A percentile compares a stretch with the other conserved stretches of the same genome.
These are phyloP conservation scores for Hemerocallis citrina DNA, from an alignment of 106 monocot genomes.

Conservation along the genomic window DNA sequence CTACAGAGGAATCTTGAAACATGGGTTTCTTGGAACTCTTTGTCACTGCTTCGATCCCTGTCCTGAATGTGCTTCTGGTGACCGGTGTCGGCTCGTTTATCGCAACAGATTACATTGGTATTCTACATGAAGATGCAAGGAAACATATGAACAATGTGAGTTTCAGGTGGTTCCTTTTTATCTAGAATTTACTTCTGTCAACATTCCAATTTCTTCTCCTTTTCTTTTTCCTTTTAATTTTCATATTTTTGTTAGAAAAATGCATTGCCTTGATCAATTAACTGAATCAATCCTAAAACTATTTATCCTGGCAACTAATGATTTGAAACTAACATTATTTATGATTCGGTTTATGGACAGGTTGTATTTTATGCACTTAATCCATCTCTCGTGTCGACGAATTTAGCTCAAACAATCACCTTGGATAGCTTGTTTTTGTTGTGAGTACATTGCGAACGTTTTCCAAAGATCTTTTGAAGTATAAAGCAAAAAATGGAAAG, in stretches of 20 bases:
- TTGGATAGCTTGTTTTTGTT: conserved; percentile 49
- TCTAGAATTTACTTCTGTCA: background rate
- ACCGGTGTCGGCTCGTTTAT: conserved; percentile 67
- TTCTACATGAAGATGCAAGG: conserved; percentile 49
- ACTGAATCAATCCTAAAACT: background rate
- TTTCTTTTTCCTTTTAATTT: background rate
- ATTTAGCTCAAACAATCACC: conserved; percentile 59
- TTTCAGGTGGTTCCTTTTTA: background rate
- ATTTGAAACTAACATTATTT: background rate
- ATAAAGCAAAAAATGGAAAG: background rate
- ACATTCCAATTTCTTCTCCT: background rate
- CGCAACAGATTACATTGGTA: conserved; percentile 27
- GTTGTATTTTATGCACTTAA: conserved; percentile 75
- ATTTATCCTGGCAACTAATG: background rate
- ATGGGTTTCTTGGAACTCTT: conserved; percentile 69
- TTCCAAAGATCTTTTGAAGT: background rate
- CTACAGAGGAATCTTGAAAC: background rate
- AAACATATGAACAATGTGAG: conserved; percentile 77
- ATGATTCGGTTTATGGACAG: conserved; percentile 19
- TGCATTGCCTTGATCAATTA: background rate
- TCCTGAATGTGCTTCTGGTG: conserved; percentile 65
- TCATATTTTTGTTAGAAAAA: background rate
- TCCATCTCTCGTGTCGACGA: conserved; percentile 58
- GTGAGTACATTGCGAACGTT: conserved; percentile 28
- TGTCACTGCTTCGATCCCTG: conserved; percentile 57